Evolutionary conservation across 768 basidiomycete genomes (phyloP).

Genomic region (Lepiota brunneoincarnata): DNA sequence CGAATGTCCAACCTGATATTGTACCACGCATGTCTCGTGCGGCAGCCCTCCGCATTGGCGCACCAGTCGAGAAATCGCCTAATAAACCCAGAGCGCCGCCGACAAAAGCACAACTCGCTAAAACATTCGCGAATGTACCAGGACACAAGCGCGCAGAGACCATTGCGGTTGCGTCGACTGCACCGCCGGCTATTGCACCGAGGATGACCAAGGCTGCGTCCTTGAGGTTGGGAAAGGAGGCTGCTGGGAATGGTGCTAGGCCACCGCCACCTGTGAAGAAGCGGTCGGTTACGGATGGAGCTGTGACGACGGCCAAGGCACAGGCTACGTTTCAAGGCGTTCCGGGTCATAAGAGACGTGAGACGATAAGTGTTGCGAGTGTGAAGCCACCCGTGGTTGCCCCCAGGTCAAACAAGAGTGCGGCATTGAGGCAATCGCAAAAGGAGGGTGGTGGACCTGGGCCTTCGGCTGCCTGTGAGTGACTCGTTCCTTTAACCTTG

Average conservation of each 20-base stretch:
- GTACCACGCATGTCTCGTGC: conserved; percentile 75
- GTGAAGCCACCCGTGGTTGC: conserved; percentile 61
- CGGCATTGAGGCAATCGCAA: conserved; percentile 54
- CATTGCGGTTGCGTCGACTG: conserved; percentile 72
- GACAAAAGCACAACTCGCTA: conserved; percentile 57
- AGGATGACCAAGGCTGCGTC: conserved; percentile 76
- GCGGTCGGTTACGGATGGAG: conserved; percentile 29
- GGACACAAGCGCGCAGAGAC: conserved; percentile 74
- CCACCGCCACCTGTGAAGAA: conserved; percentile 36
- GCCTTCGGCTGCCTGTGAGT: conserved; percentile 68
- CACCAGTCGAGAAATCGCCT: conserved; percentile 40
- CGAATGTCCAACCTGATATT: conserved; percentile 63
- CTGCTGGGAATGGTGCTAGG: conserved; percentile 17
- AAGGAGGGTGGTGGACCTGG: conserved; percentile 47
- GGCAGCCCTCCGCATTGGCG: conserved; percentile 63
- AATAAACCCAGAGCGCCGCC: conserved; percentile 48
- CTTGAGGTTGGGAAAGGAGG: conserved; percentile 54
- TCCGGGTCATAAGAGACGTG: conserved; percentile 80
- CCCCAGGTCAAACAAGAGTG: conserved; percentile 79
- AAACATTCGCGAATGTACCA: conserved; percentile 75
- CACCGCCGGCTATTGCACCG: conserved; percentile 68
- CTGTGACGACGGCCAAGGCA: conserved; percentile 17
- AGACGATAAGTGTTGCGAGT: conserved; percentile 70
- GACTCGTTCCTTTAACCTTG: background rate
- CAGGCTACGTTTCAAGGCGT: conserved; percentile 71